Base-by-base conservation (phyloP, 2,329 filamentous ascomycete genomes). In the Amesomyces nigricolor region DNA sequence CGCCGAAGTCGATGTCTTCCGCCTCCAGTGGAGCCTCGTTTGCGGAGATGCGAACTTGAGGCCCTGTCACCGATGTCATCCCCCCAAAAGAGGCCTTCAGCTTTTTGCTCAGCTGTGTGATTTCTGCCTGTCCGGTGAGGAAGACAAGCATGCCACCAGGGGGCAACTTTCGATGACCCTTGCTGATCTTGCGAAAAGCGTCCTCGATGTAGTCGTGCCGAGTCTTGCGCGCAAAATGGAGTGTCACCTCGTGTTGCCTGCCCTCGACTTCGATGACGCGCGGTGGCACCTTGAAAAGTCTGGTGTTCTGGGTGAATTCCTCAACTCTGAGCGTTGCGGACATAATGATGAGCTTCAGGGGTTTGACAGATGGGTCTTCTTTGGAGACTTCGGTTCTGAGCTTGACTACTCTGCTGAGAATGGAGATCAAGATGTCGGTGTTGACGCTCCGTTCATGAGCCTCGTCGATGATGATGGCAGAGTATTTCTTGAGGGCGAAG, bases 391-490 rank as follows among this genome's bases (percentile, higher is more conserved):
- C 82, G 51, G 86, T 81, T 57, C 94, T 82, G 52, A 96, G 74
- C 63, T 90, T 89, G 47, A 96, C 89, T 35, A 97, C 91, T 66
- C 92, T 84, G 66, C 91, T 96, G 14, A 97, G 82, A 84, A 99
- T 95, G 49, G 94, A 94, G 62, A 99, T 91, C n/a, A 99, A 74
- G 40, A 99, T 95, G 69, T 99, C 95, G 0, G 95, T 99, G 67
- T 99, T 97, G 65, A 96, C 89, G 65, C 91, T 97, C 64, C 95
- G 83, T 70, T 99, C 94, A 74, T 99, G 94, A 1, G 94, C 94
- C 72, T 99, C 94, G 65, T 99, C 94, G 58, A 99, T 92, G 47
- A 99, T 82, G 51, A 99, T 88, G 13, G 88, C 88, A 0, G 92
- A 96, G 70, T 99, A 99, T 64, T 95, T 95, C 48, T 80, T 83